Evolutionary conservation across 495 filamentous ascomycete genomes (phyloP).

Genomic region (Daldinia decipiens): DNA sequence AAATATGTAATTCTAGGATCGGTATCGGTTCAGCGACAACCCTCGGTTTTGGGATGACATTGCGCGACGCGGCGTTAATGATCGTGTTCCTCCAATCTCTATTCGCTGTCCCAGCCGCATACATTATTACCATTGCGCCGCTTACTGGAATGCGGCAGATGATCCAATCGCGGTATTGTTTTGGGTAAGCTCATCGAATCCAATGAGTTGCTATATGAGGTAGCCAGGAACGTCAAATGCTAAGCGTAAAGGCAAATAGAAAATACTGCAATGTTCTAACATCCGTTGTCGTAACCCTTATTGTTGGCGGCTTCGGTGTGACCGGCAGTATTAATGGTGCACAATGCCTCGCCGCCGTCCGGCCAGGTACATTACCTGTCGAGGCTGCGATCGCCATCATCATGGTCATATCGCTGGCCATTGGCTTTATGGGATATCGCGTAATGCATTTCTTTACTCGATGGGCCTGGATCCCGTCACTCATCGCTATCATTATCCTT

Average conservation of each 20-base stretch:
- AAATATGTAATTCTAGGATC: slow-evolving; percentile 6
- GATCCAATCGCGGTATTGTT: slow-evolving; percentile 64
- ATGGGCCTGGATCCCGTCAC: slow-evolving; percentile 66
- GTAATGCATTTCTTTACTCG: slow-evolving; percentile 64
- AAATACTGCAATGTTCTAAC: slow-evolving; percentile 35
- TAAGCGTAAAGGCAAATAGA: slow-evolving; percentile 5
- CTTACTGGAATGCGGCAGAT: slow-evolving; percentile 66
- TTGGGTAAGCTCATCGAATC: slow-evolving; percentile 52
- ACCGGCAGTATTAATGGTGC: slow-evolving; percentile 55
- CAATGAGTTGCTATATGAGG: neutral
- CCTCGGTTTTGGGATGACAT: slow-evolving; percentile 57
- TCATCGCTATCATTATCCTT: slow-evolving; percentile 60
- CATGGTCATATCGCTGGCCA: slow-evolving; percentile 57
- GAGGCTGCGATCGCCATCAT: slow-evolving; percentile 63
- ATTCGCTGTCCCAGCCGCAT: slow-evolving; percentile 61
- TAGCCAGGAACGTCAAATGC: neutral
- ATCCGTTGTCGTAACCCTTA: slow-evolving; percentile 52
- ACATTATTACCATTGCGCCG: slow-evolving; percentile 63
- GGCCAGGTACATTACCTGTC: slow-evolving; percentile 57
- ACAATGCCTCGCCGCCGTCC: slow-evolving; percentile 57
- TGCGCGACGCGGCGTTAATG: slow-evolving; percentile 64
- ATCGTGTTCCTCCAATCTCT: slow-evolving; percentile 67
- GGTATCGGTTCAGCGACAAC: slow-evolving; percentile 54
- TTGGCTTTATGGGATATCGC: slow-evolving; percentile 63
- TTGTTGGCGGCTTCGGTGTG: slow-evolving; percentile 57